Conservation (phyloP, 2,329 filamentous ascomycete species). For the Aspergillus udagawae region DNA sequence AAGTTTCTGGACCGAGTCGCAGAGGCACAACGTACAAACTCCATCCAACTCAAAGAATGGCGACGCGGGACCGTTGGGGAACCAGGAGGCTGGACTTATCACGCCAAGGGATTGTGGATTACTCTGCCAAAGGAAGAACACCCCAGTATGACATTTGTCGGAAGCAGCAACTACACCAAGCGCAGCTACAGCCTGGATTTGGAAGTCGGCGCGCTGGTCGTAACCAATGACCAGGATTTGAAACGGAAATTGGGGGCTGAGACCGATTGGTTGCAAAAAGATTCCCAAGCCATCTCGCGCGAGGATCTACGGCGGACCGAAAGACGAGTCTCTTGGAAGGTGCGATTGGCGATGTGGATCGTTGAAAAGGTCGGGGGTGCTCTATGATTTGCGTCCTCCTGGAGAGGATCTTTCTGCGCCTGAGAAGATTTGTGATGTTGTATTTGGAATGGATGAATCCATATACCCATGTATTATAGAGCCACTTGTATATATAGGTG, state of each 20-base stretch:
- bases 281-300: slow-evolving; percentile 64
- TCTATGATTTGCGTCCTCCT: slow-evolving; percentile 50
- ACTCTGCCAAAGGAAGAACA: slow-evolving; percentile 57
- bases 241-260: slow-evolving; percentile 73
- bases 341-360: slow-evolving; percentile 90
- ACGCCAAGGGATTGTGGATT: slow-evolving; percentile 94
- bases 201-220: slow-evolving; percentile 80
- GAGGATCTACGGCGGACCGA: slow-evolving; percentile 80
- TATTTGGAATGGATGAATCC: slow-evolving; percentile 5
- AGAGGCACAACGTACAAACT: slow-evolving; percentile 49
- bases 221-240: slow-evolving; percentile 71
- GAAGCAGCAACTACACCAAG: slow-evolving; percentile 94
- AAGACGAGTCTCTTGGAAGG: slow-evolving; percentile 77
- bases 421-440: background rate
- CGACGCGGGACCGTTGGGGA: slow-evolving; percentile 73
- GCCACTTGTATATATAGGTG: background rate
- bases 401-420: background rate
- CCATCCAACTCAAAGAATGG: slow-evolving; percentile 83
- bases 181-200: slow-evolving; percentile 88
- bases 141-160: slow-evolving; percentile 77
- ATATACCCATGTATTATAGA: slow-evolving; percentile 12
- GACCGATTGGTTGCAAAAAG: slow-evolving; percentile 71
- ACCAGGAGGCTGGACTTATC: slow-evolving; percentile 90
- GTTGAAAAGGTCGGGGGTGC: slow-evolving; percentile 81
- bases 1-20: slow-evolving; percentile 68